These are phyloP conservation scores for Talaromyces sp. DNA, from an alignment of 2,329 filamentous ascomycete genomes.

Conservation along the genomic window DNA sequence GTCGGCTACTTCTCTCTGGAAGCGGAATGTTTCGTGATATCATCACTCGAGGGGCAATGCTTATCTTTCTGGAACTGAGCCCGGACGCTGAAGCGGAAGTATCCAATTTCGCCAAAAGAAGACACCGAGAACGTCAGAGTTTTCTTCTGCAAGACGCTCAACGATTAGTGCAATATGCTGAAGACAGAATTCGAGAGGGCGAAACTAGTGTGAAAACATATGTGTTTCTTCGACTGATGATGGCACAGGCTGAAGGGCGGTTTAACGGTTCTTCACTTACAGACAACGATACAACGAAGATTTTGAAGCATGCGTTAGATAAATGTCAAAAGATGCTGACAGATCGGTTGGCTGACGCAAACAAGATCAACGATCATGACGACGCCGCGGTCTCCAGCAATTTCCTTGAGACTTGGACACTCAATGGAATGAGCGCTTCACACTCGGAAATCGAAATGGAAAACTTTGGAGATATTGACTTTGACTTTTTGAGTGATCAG, in stretches of 20 bases:
- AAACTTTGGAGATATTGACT: neutral
- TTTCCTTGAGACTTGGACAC: neutral
- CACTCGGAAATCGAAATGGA: neutral
- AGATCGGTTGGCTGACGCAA: neutral
- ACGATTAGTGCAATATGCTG: constrained; percentile 20
- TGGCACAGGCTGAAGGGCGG: constrained; percentile 21
- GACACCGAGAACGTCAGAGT: constrained; percentile 14
- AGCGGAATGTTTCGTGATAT: constrained; percentile 29
- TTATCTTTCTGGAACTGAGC: constrained; percentile 20
- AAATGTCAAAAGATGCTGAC: neutral
- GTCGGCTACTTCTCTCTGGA: constrained; percentile 21
- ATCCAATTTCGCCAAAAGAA: constrained; percentile 13
- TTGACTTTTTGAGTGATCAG: constrained; percentile 5
- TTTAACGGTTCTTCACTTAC: constrained; percentile 7
- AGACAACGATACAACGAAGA: neutral
- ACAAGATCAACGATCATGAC: neutral
- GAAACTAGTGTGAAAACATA: constrained; percentile 32
- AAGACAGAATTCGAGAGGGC: constrained; percentile 24
- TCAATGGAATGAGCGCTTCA: neutral
- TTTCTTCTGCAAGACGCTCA: constrained; percentile 19
- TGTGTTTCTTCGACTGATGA: constrained; percentile 24
- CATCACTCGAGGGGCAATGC: constrained; percentile 20
- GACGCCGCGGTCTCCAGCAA: neutral
- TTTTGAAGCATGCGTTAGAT: neutral
- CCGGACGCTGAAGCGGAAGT: constrained; percentile 12